Conservation (phyloP, 2,329 filamentous ascomycete species). For the Plenodomus tracheiphilus region DNA sequence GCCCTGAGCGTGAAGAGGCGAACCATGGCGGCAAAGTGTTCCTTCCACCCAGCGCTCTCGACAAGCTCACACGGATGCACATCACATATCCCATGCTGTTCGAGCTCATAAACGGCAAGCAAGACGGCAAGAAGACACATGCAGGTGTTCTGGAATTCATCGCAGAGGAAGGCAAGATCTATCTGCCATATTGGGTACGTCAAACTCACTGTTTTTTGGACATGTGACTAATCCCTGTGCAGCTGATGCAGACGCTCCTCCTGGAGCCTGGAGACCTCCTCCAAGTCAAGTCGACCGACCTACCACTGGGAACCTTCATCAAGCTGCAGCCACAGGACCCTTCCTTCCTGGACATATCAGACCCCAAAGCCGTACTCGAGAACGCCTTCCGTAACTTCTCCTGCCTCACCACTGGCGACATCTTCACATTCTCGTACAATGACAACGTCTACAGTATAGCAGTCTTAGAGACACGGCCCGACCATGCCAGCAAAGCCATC, state of each 20-base stretch:
- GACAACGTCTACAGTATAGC: slow-evolving; percentile 91
- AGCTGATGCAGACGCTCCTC: slow-evolving; percentile 92
- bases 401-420: slow-evolving; percentile 86
- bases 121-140: slow-evolving; percentile 84
- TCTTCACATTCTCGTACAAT: slow-evolving; percentile 97
- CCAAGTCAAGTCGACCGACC: slow-evolving; percentile 91
- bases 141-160: slow-evolving; percentile 97
- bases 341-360: slow-evolving; percentile 93
- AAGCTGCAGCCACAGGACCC: slow-evolving; percentile 95
- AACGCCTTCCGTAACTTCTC: slow-evolving; percentile 96
- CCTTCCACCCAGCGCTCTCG: slow-evolving; percentile 90
- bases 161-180: slow-evolving; percentile 94
- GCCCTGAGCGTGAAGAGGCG: slow-evolving; percentile 82
- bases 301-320: slow-evolving; percentile 87
- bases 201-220: neutral
- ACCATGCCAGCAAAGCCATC: slow-evolving; percentile 79
- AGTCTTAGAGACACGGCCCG: slow-evolving; percentile 90
- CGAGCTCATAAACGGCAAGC: slow-evolving; percentile 90
- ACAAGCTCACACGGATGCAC: slow-evolving; percentile 94
- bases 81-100: slow-evolving; percentile 98
- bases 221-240: slow-evolving; percentile 15
- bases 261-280: slow-evolving; percentile 93
- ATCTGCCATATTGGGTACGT: slow-evolving; percentile 88
- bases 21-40: slow-evolving; percentile 99
- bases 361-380: slow-evolving; percentile 95